Base-by-base conservation (phyloP, 164 flowering plant genomes). In the Dillenia suffruticosa region DNA sequence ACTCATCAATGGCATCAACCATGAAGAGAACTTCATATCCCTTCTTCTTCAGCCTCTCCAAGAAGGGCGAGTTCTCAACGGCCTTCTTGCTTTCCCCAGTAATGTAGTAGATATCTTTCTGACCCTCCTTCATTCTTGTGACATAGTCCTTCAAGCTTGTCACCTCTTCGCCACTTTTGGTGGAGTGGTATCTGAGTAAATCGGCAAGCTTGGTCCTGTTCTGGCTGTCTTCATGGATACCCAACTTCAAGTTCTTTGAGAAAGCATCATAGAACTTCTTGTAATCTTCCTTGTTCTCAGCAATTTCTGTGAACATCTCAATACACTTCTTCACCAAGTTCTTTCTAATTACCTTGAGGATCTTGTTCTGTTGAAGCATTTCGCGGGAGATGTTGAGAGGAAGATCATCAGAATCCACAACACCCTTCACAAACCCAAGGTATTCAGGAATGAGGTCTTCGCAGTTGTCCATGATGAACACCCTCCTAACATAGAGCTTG, bases 371-470 rank as follows among this genome's bases (percentile, higher is more conserved):
- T 51, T 83, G 91, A 45, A 86, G 73, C 85, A 68, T 86, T 68
- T 86, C 91, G 58, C 91, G 88, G 54, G 91, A 86, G 44, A 86
- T 86, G 82, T 86, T 86, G 58, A 86, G 91, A 8, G 91, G 91
- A 65, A 86, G 63, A 47, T 86, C 91, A 71, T 83, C 88, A 17
- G 91, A 86, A 46, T 86, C 91, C 0, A 86, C 88, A 9, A 86
- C 86, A 19, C 88, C 91, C 68, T 86, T 86, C 10, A 86, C 77
- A 19, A 86, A 84, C 13, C 85, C 80, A 3, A 86, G 87, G 72
- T 84, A 86, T 76, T 86, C 89, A 0, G 92, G 87, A 4, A 84
- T 86, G 15, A 86, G 76, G 59, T 86, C 91, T 72, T 86, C 90
- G 10, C 90, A 85, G 60, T 85, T 85, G 72, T 83, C 90, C 90